These are phyloP conservation scores for Purpureocillium takamizusanense DNA, from an alignment of 2,329 filamentous ascomycete species.

Conservation along the genomic window DNA sequence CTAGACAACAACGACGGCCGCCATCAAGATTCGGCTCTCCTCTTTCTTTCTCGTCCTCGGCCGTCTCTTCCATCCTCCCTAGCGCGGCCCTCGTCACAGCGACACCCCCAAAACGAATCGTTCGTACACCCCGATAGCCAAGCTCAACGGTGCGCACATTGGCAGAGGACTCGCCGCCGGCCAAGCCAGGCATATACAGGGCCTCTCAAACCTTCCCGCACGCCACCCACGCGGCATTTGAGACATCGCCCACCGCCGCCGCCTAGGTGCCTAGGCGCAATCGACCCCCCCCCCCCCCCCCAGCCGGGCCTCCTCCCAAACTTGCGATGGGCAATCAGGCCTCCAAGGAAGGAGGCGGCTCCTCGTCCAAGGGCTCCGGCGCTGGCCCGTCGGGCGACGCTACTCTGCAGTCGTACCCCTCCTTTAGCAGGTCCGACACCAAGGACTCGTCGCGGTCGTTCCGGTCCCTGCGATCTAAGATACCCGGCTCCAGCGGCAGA, in stretches of 20 bases:
- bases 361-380: slow-evolving; percentile 40
- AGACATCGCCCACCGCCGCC: slow-evolving; percentile 12
- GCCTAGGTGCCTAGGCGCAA: too few species aligned
- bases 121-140: too few species aligned
- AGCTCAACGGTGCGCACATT: too few species aligned
- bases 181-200: background rate
- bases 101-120: too few species aligned
- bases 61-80: slow-evolving; percentile 44
- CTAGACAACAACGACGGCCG: slow-evolving; percentile 39
- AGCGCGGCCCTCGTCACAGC: slow-evolving; percentile 16
- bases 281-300: background rate
- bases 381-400: slow-evolving; percentile 32
- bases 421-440: slow-evolving; percentile 85
- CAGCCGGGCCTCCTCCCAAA: slow-evolving; percentile 4
- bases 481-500: slow-evolving; percentile 61
- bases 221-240: slow-evolving; percentile 18
- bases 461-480: slow-evolving; percentile 79
- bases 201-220: slow-evolving; percentile 6
- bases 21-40: slow-evolving; percentile 33
- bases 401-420: slow-evolving; percentile 72
- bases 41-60: slow-evolving; percentile 41
- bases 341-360: slow-evolving; percentile 49
- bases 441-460: slow-evolving; percentile 86
- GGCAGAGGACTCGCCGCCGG: slow-evolving; percentile 1
- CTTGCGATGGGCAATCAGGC: slow-evolving; percentile 64